A percentile compares a stretch with the other conserved stretches of the same genome.
phyloP scores from a whole-genome alignment of 345 rosid genomes.

The Hirschfeldia incana region DNA sequence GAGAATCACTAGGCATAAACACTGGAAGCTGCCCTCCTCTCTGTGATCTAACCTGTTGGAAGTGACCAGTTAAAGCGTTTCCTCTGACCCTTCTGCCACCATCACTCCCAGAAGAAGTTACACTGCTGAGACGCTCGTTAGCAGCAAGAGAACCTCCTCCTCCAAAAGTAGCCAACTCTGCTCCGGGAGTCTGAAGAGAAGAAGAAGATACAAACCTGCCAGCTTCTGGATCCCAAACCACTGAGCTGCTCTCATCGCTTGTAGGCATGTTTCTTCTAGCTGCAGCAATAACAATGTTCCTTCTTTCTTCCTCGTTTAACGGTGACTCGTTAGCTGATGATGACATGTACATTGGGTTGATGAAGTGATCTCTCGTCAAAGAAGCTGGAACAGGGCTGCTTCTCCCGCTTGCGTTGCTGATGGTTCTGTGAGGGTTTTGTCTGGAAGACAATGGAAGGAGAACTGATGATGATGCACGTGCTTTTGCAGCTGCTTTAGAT shows the following conservation, averaged over 20 bases:
- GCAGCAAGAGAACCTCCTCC: constrained; percentile 70
- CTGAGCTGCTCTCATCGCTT: constrained; percentile 52
- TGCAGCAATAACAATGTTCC: constrained; percentile 9
- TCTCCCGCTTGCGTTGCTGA: constrained; percentile 63
- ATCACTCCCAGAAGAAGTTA: constrained; percentile 37
- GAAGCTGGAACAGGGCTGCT: constrained; percentile 67
- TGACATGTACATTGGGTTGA: constrained; percentile 72
- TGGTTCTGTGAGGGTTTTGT: constrained; percentile 58
- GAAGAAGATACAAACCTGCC: constrained; percentile 77
- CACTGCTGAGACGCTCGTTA: constrained; percentile 48
- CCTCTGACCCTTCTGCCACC: constrained; percentile 46
- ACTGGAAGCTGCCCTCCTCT: constrained; percentile 86
- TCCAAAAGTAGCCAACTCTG: constrained; percentile 67
- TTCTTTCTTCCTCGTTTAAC: constrained; percentile 34
- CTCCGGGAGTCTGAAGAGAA: constrained; percentile 52
- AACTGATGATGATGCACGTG: constrained; percentile 88
- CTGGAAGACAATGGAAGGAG: constrained; percentile 64
- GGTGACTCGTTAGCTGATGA: constrained; percentile 63
- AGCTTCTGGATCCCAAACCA: constrained; percentile 89
- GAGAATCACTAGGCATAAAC: constrained; percentile 77
- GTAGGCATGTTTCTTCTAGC: constrained; percentile 43
- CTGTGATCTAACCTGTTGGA: constrained; percentile 59
- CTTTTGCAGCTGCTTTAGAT: constrained; percentile 80
- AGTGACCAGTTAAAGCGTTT: constrained; percentile 43
- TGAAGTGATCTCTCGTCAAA: constrained; percentile 64